Evolutionary conservation across 2,329 filamentous ascomycete species (phyloP).

Genomic region (Cladosporium sp.): DNA sequence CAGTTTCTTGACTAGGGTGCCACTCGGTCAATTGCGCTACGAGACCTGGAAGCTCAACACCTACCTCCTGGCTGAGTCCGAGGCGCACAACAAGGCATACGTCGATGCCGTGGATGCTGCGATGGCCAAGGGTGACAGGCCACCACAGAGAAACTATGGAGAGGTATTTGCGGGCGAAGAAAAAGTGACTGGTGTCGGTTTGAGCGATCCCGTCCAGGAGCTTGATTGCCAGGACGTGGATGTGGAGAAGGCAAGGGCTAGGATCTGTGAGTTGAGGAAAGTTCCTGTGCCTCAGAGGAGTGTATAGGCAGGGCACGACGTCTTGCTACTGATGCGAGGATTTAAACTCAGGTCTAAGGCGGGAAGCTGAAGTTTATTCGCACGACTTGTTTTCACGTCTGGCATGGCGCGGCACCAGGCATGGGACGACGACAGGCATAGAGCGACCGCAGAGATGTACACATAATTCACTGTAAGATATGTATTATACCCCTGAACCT

Average conservation of each 20-base stretch:
- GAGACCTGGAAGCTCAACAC: conserved; percentile 48
- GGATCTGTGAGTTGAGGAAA: conserved; percentile 10
- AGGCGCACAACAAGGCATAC: conserved; percentile 25
- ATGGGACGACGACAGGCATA: too few relatives aligned
- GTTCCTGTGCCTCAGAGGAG: not conserved
- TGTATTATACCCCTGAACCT: not conserved
- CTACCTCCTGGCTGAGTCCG: conserved; percentile 37
- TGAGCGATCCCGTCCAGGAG: conserved; percentile 1
- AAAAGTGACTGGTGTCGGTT: not conserved
- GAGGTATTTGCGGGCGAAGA: conserved; percentile 5
- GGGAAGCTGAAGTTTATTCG: not conserved
- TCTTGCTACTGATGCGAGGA: not conserved
- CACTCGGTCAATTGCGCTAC: conserved; percentile 44
- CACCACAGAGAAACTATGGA: conserved; percentile 15
- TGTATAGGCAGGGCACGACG: not conserved
- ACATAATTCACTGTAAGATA: not conserved
- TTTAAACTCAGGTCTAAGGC: not conserved
- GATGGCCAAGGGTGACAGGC: conserved; percentile 21
- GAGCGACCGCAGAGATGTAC: too few relatives aligned
- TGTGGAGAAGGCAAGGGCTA: conserved; percentile 7
- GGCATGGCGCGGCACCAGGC: too few relatives aligned
- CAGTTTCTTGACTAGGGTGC: conserved; percentile 22
- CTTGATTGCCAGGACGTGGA: not conserved
- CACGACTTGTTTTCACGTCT: not conserved
- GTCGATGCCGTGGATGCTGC: conserved; percentile 25